phyloP scores from a whole-genome alignment of 495 filamentous ascomycete genomes.

The Neurospora sublineolata region DNA sequence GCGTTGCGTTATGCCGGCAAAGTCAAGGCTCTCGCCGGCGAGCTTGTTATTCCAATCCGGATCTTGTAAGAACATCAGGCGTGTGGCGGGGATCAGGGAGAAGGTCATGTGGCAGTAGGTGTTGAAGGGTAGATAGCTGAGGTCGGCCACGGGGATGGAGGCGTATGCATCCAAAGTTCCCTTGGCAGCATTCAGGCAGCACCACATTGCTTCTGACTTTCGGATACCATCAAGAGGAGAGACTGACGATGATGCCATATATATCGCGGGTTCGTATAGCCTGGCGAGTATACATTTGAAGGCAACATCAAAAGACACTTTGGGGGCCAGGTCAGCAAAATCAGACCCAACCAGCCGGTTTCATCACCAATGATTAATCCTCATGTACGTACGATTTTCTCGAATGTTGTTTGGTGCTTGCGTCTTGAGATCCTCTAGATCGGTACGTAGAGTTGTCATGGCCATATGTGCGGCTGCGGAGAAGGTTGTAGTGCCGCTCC shows the following conservation, averaged over 20 bases:
- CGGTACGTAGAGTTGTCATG: slow-evolving; percentile 7
- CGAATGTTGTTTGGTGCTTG: slow-evolving; percentile 1
- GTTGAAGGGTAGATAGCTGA: slow-evolving; percentile 8
- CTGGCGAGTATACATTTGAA: slow-evolving; percentile 8
- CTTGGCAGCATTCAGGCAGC: slow-evolving; percentile 8
- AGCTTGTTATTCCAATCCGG: slow-evolving; percentile 14
- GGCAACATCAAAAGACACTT: slow-evolving; percentile 7
- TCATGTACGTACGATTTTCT: slow-evolving; percentile 2
- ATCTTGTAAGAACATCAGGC: slow-evolving; percentile 11
- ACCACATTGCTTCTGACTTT: slow-evolving; percentile 12
- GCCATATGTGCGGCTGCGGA: slow-evolving; percentile 8
- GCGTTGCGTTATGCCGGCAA: neutral
- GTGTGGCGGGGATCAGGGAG: slow-evolving; percentile 8
- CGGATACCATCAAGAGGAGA: neutral
- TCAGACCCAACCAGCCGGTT: neutral
- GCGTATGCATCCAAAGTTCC: slow-evolving; percentile 6
- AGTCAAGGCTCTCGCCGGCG: slow-evolving; percentile 8
- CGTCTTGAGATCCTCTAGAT: slow-evolving; percentile 7
- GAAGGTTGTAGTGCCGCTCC: neutral
- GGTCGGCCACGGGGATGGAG: slow-evolving; percentile 4
- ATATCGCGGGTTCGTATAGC: slow-evolving; percentile 16
- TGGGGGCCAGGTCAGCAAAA: neutral
- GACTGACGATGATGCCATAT: slow-evolving; percentile 1
- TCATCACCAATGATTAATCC: neutral
- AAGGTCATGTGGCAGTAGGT: slow-evolving; percentile 8